These are phyloP conservation scores for Nevesoporus exiguus DNA, from an alignment of 768 basidiomycete species.

Conservation along the genomic window DNA sequence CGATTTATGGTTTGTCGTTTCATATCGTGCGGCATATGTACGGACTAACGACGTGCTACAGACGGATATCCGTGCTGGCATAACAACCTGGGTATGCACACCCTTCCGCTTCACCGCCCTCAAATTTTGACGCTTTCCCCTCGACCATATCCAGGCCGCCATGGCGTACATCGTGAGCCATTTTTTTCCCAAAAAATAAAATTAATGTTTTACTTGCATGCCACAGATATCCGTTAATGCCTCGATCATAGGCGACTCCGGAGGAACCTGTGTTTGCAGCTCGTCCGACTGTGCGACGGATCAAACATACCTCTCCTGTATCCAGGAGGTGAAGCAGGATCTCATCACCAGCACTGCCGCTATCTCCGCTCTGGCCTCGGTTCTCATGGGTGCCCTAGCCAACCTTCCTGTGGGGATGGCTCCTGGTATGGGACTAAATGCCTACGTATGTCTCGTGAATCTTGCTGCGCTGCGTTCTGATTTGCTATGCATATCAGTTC, in stretches of 20 bases:
- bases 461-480: not conserved
- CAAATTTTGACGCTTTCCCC: constrained; percentile 1
- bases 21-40: not conserved
- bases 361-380: constrained; percentile 67
- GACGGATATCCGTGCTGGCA: constrained; percentile 76
- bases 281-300: constrained; percentile 55
- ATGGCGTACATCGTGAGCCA: constrained; percentile 78
- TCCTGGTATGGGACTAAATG: constrained; percentile 80
- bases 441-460: constrained; percentile 49
- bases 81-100: constrained; percentile 75
- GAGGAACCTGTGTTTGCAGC: constrained; percentile 79
- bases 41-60: constrained; percentile 26
- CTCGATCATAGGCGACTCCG: constrained; percentile 68
- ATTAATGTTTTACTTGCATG: not conserved
- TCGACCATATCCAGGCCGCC: constrained; percentile 46
- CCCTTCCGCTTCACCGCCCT: not conserved
- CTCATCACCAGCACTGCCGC: constrained; percentile 83
- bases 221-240: constrained; percentile 81
- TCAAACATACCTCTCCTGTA: constrained; percentile 51
- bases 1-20: constrained; percentile 48
- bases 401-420: constrained; percentile 91
- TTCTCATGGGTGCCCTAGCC: constrained; percentile 80
- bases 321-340: constrained; percentile 63
- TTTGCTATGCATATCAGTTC: constrained; percentile 47
- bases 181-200: not conserved